Evolutionary conservation across 768 basidiomycete genomes (phyloP), one percentile per base, ranked within the genome.

Genomic region (Calocybe indica): DNA sequence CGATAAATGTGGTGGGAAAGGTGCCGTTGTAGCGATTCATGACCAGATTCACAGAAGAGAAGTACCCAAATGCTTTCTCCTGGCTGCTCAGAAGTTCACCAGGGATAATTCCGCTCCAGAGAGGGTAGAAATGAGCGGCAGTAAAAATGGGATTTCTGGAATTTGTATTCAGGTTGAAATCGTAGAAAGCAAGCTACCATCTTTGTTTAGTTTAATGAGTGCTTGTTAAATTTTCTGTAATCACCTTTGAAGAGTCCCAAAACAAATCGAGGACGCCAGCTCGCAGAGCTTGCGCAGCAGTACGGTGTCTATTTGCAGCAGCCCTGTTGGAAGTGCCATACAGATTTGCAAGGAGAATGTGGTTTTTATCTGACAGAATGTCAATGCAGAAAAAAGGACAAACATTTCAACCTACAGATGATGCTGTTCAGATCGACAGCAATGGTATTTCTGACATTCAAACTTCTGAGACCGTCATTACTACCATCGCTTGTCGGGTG

Each of bases 11-110:
- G 5, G 79, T 70, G 0, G 92, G 92, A 60, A 85, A 78, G 0
- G 91, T 88, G 14, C 94, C 94, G 55, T 93, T 92, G 62, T 92
- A 97, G 38, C 82, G 78, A 62, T 85, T 85, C 60, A 92, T 62
- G 2, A 91, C 83, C 70, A 90, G 71, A 58, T 93, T 82, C 7
- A 92, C 60, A 0, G 83, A 73, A 2, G 87, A 69, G 60, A 95
- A 95, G 52, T 79, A 79, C 5, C 77, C 74, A 49, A 91, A 83
- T 0, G 91, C 75, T 5, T 81, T 81, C 5, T 67, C 64, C 41
- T 74, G 65, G 52, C 77, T 79, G 14, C 62, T 58, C 7, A 80
- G 65, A 5, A 96, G 58, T 55, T 89, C 85, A 15, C 74, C 56
- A 0, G 94, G 94, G 40, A 92, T 70, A 57, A 97, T 92, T 12